These are phyloP conservation scores for Colletotrichum melonis DNA, from an alignment of 2,329 filamentous ascomycete genomes.

Conservation along the genomic window DNA sequence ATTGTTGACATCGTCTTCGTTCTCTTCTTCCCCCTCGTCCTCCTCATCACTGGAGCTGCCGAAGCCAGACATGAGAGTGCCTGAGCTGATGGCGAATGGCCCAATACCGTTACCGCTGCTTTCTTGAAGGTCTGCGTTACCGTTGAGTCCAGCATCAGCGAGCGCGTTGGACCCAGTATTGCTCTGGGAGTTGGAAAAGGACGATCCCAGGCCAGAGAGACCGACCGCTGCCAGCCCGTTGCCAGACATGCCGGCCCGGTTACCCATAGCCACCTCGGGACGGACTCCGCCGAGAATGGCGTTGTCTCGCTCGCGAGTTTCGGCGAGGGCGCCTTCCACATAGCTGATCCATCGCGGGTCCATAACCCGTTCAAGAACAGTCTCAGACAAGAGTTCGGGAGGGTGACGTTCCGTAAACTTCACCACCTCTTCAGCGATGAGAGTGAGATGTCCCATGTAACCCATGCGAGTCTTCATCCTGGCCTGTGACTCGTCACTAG, in stretches of 20 bases:
- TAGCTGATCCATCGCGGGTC: conserved; percentile 93
- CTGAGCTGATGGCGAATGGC: conserved; percentile 77
- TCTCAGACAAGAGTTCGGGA: conserved; percentile 85
- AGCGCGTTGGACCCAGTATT: conserved; percentile 34
- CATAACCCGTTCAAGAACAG: conserved; percentile 89
- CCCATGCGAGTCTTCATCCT: conserved; percentile 91
- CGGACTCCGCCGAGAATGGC: conserved; percentile 97
- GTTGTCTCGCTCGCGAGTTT: conserved; percentile 95
- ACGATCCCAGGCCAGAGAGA: conserved; percentile 51
- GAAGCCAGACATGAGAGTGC: conserved; percentile 87
- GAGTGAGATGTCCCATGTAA: conserved; percentile 97
- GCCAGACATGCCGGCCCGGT: conserved; percentile 70
- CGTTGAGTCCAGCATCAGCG: conserved; percentile 36
- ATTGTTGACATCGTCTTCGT: conserved; percentile 78
- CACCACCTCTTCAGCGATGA: conserved; percentile 98
- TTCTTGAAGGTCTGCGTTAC: conserved; percentile 72
- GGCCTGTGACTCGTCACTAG: conserved; percentile 86
- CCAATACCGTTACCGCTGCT: conserved; percentile 75
- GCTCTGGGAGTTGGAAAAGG: conserved; percentile 43
- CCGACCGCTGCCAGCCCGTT: conserved; percentile 55
- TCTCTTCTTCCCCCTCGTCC: conserved; percentile 91
- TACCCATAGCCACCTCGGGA: conserved; percentile 88
- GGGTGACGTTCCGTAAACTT: conserved; percentile 97
- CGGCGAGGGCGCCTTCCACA: conserved; percentile 90
- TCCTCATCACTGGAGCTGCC: conserved; percentile 96